phyloP scores from a whole-genome alignment of 2,329 filamentous ascomycete species.

The Colletotrichum destructivum region DNA sequence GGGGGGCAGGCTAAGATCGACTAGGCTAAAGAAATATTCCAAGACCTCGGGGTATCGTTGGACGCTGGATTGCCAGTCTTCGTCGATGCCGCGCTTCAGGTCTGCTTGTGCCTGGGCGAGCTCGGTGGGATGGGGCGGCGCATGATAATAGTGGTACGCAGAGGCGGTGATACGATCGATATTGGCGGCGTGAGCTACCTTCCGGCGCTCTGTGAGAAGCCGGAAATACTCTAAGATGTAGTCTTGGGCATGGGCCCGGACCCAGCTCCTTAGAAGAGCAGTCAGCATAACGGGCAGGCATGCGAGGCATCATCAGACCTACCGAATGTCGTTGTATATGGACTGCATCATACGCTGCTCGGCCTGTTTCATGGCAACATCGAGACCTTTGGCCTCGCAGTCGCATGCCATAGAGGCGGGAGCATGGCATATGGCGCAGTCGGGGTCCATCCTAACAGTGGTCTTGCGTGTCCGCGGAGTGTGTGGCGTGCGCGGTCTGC shows the following conservation, averaged over 20 bases:
- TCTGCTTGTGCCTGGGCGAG: conserved; percentile 75
- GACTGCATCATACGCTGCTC: conserved; percentile 75
- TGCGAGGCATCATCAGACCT: conserved; percentile 45
- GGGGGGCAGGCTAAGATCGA: conserved; percentile 75
- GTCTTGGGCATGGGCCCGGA: conserved; percentile 76
- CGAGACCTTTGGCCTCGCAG: conserved; percentile 77
- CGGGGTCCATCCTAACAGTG: conserved; percentile 76
- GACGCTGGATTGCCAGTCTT: conserved; percentile 83
- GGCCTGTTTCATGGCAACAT: conserved; percentile 74
- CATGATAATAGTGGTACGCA: conserved; percentile 71
- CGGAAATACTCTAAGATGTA: conserved; percentile 78
- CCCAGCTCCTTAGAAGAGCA: conserved; percentile 67
- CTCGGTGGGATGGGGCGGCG: conserved; percentile 72
- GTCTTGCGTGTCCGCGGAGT: conserved; percentile 55
- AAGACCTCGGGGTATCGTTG: conserved; percentile 86
- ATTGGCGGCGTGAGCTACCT: conserved; percentile 68
- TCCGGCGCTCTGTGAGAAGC: conserved; percentile 73
- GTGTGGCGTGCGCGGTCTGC: conserved; percentile 44
- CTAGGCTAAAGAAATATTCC: conserved; percentile 83
- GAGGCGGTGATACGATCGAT: conserved; percentile 70
- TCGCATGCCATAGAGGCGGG: conserved; percentile 73
- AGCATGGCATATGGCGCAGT: conserved; percentile 77
- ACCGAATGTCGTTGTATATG: conserved; percentile 76
- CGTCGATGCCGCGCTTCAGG: conserved; percentile 82
- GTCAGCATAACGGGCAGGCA: conserved; percentile 39